A percentile compares a stretch with the other conserved stretches of the same genome.
phyloP scores from a whole-genome alignment of 202 grass and related monocot species.

The Cymbopogon flexuosus region DNA sequence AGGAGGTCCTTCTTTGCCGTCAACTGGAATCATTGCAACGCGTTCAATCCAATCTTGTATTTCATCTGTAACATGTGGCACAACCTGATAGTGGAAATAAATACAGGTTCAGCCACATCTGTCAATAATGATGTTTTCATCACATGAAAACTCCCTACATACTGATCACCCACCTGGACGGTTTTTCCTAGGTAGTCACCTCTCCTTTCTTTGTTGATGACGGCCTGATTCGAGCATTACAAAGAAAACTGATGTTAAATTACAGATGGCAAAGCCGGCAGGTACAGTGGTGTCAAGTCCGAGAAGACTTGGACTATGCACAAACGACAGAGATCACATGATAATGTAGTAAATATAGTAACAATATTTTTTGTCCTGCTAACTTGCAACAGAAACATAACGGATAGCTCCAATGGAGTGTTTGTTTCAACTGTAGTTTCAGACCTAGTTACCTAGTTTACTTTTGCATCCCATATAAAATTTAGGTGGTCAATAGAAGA shows the following conservation, averaged over 20 bases:
- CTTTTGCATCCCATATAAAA: conserved; percentile 34
- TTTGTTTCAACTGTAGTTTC: conserved; percentile 24
- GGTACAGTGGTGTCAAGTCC: conserved; percentile 23
- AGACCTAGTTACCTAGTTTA: conserved; percentile 32
- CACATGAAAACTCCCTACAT: conserved; percentile 11
- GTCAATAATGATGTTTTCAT: not conserved
- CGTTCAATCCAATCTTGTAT: conserved; percentile 97
- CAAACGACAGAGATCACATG: not conserved
- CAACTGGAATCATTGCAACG: conserved; percentile 66
- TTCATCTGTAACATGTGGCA: conserved; percentile 96
- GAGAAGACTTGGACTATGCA: conserved; percentile 11
- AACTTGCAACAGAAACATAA: conserved; percentile 7
- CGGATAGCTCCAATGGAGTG: conserved; percentile 3
- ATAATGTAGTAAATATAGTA: conserved; percentile 14
- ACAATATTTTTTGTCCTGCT: not conserved
- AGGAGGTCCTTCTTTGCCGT: conserved; percentile 75
- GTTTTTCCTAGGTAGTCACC: conserved; percentile 97
- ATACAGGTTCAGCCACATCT: conserved; percentile 33
- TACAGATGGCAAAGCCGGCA: not conserved
- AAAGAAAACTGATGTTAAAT: conserved; percentile 31
- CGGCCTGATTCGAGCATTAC: conserved; percentile 51
- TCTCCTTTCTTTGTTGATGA: conserved; percentile 94
- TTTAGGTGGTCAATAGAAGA: conserved; percentile 34
- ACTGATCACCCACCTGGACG: conserved; percentile 59
- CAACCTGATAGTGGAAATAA: conserved; percentile 63